Conservation (phyloP, 2,329 filamentous ascomycete genomes). For the Fusarium euwallaceae region DNA sequence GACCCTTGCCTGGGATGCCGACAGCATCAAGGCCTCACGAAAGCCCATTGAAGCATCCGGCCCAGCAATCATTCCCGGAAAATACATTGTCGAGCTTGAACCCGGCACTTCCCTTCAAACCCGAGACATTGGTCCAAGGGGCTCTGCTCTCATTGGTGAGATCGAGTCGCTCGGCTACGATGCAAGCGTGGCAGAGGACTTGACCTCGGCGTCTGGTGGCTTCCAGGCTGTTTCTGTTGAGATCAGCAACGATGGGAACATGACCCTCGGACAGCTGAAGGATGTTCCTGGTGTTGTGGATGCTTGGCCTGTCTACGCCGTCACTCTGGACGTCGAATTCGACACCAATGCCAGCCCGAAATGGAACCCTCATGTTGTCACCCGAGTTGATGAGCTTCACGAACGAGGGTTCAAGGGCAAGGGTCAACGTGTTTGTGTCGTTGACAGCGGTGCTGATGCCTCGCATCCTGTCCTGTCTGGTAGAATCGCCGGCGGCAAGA, state of each 20-base stretch:
- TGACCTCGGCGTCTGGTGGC: not conserved
- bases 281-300: conserved; percentile 13
- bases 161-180: not conserved
- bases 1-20: not conserved
- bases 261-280: conserved; percentile 10
- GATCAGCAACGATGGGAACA: not conserved
- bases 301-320: conserved; percentile 18
- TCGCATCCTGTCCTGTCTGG: conserved; percentile 32
- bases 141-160: not conserved
- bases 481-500: conserved; percentile 32
- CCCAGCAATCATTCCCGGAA: not conserved
- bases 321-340: conserved; percentile 17
- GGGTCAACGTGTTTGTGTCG: conserved; percentile 37
- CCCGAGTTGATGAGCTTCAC: conserved; percentile 34
- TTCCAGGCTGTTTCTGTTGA: not conserved
- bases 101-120: not conserved
- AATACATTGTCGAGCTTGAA: not conserved
- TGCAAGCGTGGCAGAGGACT: not conserved
- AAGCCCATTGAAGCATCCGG: not conserved
- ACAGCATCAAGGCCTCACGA: not conserved
- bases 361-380: conserved; percentile 36
- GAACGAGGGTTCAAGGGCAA: conserved; percentile 32
- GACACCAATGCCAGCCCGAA: conserved; percentile 10
- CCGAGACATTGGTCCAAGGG: not conserved
- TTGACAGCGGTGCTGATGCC: conserved; percentile 36